Evolutionary conservation across 192 early-diverging fungal genomes (phyloP), one percentile per base, ranked within the genome.

Genomic region (Coemansia sp.): DNA sequence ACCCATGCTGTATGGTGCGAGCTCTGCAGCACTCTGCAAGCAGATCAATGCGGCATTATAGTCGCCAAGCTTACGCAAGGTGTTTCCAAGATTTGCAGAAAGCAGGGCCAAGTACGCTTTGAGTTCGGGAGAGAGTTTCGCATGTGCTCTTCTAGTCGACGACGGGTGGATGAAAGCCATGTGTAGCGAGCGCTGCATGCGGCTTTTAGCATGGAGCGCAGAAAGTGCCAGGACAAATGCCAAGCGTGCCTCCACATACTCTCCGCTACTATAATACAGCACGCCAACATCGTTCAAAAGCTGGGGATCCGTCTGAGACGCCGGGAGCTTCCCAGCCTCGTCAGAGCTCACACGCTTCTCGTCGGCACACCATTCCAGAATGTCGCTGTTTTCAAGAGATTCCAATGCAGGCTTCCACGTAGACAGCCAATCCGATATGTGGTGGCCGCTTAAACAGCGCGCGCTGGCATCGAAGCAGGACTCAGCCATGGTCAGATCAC

Each of bases 391-490:
- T 1, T 63, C 32, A 14, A 76, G 46, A 0, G 58, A 7, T 25
- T 68, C 71, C 36, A 81, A 35, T 4, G 11, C 20, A 0, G 74
- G 61, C 1, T 45, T 59, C 79, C 79, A 81, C 5, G 60, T 41
- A 0, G 64, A 38, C 0, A 73, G 42, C 70, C 79, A 81, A 3
- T 70, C 61, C 2, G 53, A 19, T 17, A 77, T 63, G 2, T 46
- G 50, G 25, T 61, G 65, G 0, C 75, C 80, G 63, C 68, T 69
- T 25, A 82, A 63, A 35, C 73, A 67, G 35, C 72, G 71, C 46
- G 73, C 72, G 36, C 74, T 75, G 32, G 74, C 80, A 9, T 82
- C 69, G n/a, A 82, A 69, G 55, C 80, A 82, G 38, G 80, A 76
- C 63, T 78, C 71, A 29, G 75, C 72, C 75, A 82, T 78, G 4